Percentiles rank a stretch among this genome's conserved stretches.
phyloP scores from a whole-genome alignment of 164 flowering plant species.

The Amborella trichopoda region DNA sequence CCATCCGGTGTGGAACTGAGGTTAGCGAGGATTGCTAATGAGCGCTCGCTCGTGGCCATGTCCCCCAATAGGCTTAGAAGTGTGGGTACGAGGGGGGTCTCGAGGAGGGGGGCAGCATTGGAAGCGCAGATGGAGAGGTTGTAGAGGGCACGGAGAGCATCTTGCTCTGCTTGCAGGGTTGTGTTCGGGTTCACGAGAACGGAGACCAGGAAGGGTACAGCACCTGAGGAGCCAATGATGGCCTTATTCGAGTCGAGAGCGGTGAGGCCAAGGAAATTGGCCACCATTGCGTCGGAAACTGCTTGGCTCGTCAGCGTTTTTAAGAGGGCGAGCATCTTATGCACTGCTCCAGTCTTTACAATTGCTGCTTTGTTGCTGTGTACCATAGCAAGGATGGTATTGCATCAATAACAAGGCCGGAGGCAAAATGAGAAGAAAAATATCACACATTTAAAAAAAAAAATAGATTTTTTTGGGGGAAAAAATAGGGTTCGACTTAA shows the following conservation, averaged over 20 bases:
- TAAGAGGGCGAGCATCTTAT: conserved; percentile 70
- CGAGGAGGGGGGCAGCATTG: conserved; percentile 38
- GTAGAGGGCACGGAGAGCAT: conserved; percentile 67
- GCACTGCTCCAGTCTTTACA: conserved; percentile 86
- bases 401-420: background rate
- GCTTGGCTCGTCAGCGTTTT: conserved; percentile 14
- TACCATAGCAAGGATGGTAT: no score
- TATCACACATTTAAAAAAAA: background rate
- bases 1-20: conserved; percentile 65
- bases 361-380: conserved; percentile 94
- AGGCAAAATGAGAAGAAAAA: background rate
- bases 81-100: conserved; percentile 41
- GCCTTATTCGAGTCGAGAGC: conserved; percentile 82
- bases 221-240: conserved; percentile 82
- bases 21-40: conserved; percentile 60
- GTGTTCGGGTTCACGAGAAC: conserved; percentile 21
- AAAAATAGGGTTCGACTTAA: no score
- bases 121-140: conserved; percentile 68
- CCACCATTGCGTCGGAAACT: conserved; percentile 65
- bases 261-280: conserved; percentile 86
- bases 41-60: conserved; percentile 73
- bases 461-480: background rate
- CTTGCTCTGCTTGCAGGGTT: conserved; percentile 51
- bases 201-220: conserved; percentile 52
- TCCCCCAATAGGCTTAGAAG: conserved; percentile 49